A percentile compares a stretch with the other conserved stretches of the same genome.
These are phyloP conservation scores for Monosporozyma yasuniensis DNA, from an alignment of 805 yeast genomes.

Conservation along the genomic window DNA sequence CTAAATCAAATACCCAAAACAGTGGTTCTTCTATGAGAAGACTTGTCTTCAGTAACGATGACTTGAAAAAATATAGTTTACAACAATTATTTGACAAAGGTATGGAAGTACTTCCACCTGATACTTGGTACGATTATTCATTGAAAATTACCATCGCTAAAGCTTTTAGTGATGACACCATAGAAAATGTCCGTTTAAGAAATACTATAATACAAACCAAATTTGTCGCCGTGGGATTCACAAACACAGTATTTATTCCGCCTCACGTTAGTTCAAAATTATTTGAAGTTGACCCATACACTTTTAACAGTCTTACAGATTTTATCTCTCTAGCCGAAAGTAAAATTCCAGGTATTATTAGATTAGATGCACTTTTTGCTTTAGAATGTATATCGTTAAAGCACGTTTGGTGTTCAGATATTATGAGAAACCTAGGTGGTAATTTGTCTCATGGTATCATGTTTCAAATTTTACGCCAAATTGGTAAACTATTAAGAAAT, in stretches of 20 bases:
- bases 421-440: slow-evolving; percentile 71
- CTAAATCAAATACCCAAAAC: background rate
- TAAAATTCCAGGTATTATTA: slow-evolving; percentile 42
- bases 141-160: slow-evolving; percentile 58
- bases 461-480: slow-evolving; percentile 59
- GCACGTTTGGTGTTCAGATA: slow-evolving; percentile 64
- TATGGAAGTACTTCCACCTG: slow-evolving; percentile 46
- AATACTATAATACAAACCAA: slow-evolving; percentile 53
- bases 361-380: slow-evolving; percentile 54
- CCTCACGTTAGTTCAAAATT: slow-evolving; percentile 54
- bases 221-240: slow-evolving; percentile 57
- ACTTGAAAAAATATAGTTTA: slow-evolving; percentile 43
- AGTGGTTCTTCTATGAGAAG: slow-evolving; percentile 32
- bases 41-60: slow-evolving; percentile 46
- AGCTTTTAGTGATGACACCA: slow-evolving; percentile 53
- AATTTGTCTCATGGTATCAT: slow-evolving; percentile 79
- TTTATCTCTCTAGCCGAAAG: slow-evolving; percentile 58
- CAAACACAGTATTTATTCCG: slow-evolving; percentile 47
- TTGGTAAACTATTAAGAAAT: slow-evolving; percentile 44
- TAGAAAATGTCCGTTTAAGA: slow-evolving; percentile 47
- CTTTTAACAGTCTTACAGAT: slow-evolving; percentile 61
- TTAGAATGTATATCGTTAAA: slow-evolving; percentile 61
- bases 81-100: slow-evolving; percentile 62
- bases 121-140: slow-evolving; percentile 56
- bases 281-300: slow-evolving; percentile 63